Conservation (phyloP, 2,329 filamentous ascomycete species). For the Venturia oleaginea region DNA sequence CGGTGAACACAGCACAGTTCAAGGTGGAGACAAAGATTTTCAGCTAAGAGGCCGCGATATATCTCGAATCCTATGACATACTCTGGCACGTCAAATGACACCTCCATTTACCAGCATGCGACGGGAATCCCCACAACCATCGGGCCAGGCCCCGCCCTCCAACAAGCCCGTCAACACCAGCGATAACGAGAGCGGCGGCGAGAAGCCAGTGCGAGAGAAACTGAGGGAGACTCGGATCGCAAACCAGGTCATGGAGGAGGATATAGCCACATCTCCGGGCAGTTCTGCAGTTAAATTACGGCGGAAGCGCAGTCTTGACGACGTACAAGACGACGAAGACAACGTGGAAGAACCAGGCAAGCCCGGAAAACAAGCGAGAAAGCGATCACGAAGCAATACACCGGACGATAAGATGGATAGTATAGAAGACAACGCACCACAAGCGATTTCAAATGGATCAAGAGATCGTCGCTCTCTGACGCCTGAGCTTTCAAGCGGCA, state of each 20-base stretch:
- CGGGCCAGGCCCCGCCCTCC: conserved; percentile 19
- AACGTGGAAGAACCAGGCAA: conserved; percentile 27
- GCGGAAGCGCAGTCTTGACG: conserved; percentile 38
- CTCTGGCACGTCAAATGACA: neutral
- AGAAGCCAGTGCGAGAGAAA: conserved; percentile 51
- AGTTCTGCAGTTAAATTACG: conserved; percentile 25
- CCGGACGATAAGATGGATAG: conserved; percentile 4
- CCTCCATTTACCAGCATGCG: conserved; percentile 14
- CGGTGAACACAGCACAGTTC: neutral
- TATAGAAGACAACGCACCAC: conserved; percentile 16
- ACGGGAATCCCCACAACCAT: conserved; percentile 17
- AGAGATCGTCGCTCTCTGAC: conserved; percentile 16
- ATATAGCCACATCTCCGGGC: conserved; percentile 2
- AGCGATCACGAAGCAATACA: conserved; percentile 31
- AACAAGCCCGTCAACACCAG: conserved; percentile 22
- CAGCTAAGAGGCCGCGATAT: neutral
- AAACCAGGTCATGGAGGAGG: conserved; percentile 8
- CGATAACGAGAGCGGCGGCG: conserved; percentile 38
- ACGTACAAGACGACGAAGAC: conserved; percentile 32
- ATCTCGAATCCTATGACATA: neutral
- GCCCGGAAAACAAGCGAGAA: conserved; percentile 33
- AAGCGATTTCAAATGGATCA: conserved; percentile 18
- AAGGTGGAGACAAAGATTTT: neutral
- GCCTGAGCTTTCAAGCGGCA: conserved; percentile 7
- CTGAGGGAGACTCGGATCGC: conserved; percentile 54